Percentiles rank a stretch among this genome's conserved stretches.
phyloP scores from a whole-genome alignment of 2,329 filamentous ascomycete species.

The Claviceps africana region DNA sequence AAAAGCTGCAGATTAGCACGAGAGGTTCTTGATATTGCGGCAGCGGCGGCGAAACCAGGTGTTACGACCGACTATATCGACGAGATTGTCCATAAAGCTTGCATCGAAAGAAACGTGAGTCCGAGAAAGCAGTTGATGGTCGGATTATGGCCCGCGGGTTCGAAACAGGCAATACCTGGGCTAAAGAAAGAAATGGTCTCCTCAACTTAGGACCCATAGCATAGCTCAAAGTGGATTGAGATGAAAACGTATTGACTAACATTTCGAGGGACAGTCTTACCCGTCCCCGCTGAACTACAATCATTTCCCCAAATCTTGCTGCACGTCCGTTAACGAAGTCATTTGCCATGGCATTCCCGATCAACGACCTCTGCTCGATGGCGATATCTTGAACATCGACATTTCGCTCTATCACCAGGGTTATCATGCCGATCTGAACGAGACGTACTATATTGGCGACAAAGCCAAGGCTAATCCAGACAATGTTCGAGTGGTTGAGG shows the following conservation, averaged over 20 bases:
- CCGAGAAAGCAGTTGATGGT: not conserved
- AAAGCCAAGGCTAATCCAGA: conserved; percentile 74
- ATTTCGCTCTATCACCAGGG: conserved; percentile 88
- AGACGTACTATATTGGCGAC: conserved; percentile 95
- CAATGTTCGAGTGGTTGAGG: conserved; percentile 78
- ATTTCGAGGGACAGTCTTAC: conserved; percentile 54
- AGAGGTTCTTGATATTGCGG: conserved; percentile 87
- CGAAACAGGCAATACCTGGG: not conserved
- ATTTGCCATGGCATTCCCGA: conserved; percentile 99
- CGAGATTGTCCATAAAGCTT: conserved; percentile 87
- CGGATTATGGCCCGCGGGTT: not conserved
- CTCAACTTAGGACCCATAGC: not conserved
- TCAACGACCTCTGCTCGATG: conserved; percentile 70
- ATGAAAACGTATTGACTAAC: not conserved
- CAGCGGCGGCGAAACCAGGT: conserved; percentile 70
- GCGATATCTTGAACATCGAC: conserved; percentile 95
- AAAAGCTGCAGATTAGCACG: conserved; percentile 77
- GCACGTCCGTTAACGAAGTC: conserved; percentile 90
- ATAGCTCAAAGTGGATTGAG: not conserved
- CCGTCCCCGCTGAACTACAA: conserved; percentile 92
- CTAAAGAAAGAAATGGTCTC: not conserved
- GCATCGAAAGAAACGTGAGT: conserved; percentile 77
- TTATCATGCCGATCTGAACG: conserved; percentile 93
- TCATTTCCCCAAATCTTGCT: conserved; percentile 94
- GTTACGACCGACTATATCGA: conserved; percentile 94